phyloP scores from a whole-genome alignment of 2,329 filamentous ascomycete species.

The Zasmidium cellare region DNA sequence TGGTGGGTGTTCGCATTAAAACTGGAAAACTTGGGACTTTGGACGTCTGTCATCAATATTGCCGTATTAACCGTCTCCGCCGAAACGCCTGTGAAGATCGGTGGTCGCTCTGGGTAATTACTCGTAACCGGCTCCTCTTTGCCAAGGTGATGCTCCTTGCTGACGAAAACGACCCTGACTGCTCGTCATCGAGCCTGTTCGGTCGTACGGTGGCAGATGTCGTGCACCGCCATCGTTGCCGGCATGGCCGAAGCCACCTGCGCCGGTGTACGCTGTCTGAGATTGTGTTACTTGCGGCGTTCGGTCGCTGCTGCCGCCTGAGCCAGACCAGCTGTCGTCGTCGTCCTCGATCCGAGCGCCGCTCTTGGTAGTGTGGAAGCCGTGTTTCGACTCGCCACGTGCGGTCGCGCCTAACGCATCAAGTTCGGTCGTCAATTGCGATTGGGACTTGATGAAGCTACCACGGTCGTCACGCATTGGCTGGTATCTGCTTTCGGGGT shows the following conservation, averaged over 20 bases:
- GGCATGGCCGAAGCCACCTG: slow-evolving; percentile 34
- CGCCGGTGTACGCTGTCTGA: neutral
- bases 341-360: slow-evolving; percentile 69
- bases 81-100: slow-evolving; percentile 17
- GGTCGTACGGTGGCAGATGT: slow-evolving; percentile 40
- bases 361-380: slow-evolving; percentile 55
- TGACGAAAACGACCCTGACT: slow-evolving; percentile 26
- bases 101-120: slow-evolving; percentile 33
- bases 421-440: slow-evolving; percentile 82
- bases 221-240: slow-evolving; percentile 41
- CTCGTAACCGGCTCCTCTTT: slow-evolving; percentile 65
- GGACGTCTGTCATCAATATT: slow-evolving; percentile 17
- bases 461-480: slow-evolving; percentile 95
- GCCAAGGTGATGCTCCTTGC: slow-evolving; percentile 58
- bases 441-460: slow-evolving; percentile 96
- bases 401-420: slow-evolving; percentile 88
- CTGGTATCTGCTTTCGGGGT: slow-evolving; percentile 92
- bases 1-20: neutral
- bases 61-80: slow-evolving; percentile 21
- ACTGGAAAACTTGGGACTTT: neutral
- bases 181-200: slow-evolving; percentile 32
- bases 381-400: slow-evolving; percentile 66
- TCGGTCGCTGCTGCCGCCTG: slow-evolving; percentile 52
- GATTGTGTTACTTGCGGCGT: slow-evolving; percentile 1
- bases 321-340: slow-evolving; percentile 61